Evolutionary conservation across 1,284 basidiomycete species (phyloP), one percentile per base, ranked within the genome.

Genomic region (Pisolithus thermaeus): DNA sequence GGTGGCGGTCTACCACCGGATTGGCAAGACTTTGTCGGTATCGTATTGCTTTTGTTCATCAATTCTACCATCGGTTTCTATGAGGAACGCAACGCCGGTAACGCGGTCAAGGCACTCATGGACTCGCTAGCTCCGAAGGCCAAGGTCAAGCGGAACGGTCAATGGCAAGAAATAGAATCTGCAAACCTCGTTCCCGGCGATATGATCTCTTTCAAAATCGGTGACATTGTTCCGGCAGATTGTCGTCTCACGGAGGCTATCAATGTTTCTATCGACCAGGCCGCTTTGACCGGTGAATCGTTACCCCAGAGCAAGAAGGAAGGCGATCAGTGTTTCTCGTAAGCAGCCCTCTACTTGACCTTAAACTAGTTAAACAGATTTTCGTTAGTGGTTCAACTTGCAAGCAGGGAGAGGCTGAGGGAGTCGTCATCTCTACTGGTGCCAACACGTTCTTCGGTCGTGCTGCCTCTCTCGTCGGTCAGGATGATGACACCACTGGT

Each of bases 51-150:
- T 20, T 76, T 98, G 38, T 78, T 97, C 72, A 79, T 95, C 83
- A 98, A 98, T 84, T 97, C 95, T 9, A 79, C 84, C 50, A 97
- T 98, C 65, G 95, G 96, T 81, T 98, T 94, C 84, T 92, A 97
- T 76, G 95, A 98, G 73, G 96, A 98, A 73, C 83, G 87, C 55
- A 92, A 92, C 65, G 95, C 95, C 49, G 95, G 95, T 73, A 97
- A 98, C 72, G 95, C 95, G 38, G 95, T 98, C 77, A 97, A 97
- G 78, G 94, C 94, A 12, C 89, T 98, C 60, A 98, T 97, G 95
- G 95, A 97, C 70, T 97, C 95, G 16, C 89, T 98, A 59, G 95
- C 96, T 20, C 96, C 94, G 70, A 97, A 97, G 77, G 95, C 95
- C 37, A 89, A 87, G 72, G 90, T 90, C 64, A 90, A 84, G 74